These are phyloP conservation scores for Eucalyptus sideroxylon DNA, from an alignment of 345 rosid genomes.

Conservation along the genomic window DNA sequence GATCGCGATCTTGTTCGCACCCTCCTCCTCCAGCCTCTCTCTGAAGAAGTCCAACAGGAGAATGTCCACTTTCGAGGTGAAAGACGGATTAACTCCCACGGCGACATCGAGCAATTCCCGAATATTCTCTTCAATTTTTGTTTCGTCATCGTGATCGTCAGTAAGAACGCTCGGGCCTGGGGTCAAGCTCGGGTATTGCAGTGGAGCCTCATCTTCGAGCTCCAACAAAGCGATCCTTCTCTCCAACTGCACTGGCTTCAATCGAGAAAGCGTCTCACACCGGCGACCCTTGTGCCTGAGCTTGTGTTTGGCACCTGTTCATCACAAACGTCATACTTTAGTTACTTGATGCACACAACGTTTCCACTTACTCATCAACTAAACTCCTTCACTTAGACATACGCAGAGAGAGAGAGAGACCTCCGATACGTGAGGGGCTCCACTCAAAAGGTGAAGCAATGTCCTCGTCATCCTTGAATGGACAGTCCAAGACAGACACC, in stretches of 20 bases:
- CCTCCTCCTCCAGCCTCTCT: slow-evolving; percentile 14
- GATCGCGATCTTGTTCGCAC: background rate
- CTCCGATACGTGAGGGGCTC: slow-evolving; percentile 1
- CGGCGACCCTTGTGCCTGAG: slow-evolving; percentile 14
- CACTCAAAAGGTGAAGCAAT: background rate
- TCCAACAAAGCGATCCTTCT: slow-evolving; percentile 27
- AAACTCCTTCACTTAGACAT: background rate
- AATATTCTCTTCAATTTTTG: background rate
- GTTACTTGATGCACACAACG: background rate
- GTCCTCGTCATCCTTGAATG: slow-evolving; percentile 55
- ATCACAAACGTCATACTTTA: background rate
- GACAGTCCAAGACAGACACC: slow-evolving; percentile 67
- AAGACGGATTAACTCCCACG: background rate
- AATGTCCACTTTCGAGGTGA: slow-evolving; percentile 5
- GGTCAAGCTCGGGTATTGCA: background rate
- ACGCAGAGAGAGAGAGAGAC: background rate
- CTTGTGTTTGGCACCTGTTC: slow-evolving; percentile 36
- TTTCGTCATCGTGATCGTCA: background rate
- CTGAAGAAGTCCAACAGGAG: slow-evolving; percentile 36
- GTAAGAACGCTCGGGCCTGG: background rate
- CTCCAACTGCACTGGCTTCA: slow-evolving; percentile 58
- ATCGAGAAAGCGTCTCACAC: slow-evolving; percentile 17
- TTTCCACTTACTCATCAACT: background rate
- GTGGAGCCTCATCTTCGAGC: slow-evolving; percentile 2
- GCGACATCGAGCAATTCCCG: slow-evolving; percentile 1